A percentile compares a stretch with the other conserved stretches of the same genome.
Conservation (phyloP, 164 flowering plant species). For the Vitis rupestris region DNA sequence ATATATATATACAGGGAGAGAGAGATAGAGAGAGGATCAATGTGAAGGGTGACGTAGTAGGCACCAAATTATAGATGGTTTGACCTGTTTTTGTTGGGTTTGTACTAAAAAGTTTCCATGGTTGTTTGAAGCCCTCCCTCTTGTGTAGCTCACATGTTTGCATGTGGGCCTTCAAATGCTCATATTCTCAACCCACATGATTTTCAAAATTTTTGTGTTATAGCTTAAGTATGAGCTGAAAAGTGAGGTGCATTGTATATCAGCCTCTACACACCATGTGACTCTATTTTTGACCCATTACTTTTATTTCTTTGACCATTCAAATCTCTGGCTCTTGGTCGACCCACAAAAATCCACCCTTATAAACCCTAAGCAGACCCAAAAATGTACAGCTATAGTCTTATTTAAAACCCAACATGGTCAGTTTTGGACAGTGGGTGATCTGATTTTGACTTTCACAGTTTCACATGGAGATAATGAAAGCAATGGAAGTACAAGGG, state of each 20-base stretch:
- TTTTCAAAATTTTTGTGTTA: neutral
- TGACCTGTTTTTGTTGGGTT: constrained; percentile 1
- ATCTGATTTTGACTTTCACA: neutral
- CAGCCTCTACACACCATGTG: constrained; percentile 6
- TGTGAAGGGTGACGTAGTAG: neutral
- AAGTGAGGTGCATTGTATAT: constrained; percentile 12
- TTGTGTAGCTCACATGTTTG: constrained; percentile 27
- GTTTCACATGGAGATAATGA: too few relatives aligned
- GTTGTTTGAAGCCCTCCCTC: neutral
- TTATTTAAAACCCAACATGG: neutral
- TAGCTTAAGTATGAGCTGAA: neutral
- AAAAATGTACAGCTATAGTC: too few relatives aligned
- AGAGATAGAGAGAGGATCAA: too few relatives aligned
- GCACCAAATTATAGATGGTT: neutral
- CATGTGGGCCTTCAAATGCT: constrained; percentile 25
- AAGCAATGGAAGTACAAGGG: too few relatives aligned
- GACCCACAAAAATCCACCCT: too few relatives aligned
- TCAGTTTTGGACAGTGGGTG: neutral
- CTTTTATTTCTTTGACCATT: neutral
- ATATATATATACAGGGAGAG: too few relatives aligned
- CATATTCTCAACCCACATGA: constrained; percentile 26
- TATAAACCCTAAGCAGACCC: too few relatives aligned
- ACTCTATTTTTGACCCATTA: neutral
- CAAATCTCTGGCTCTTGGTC: too few relatives aligned
- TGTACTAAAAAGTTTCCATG: constrained; percentile 10